A percentile compares a stretch with the other conserved stretches of the same genome.
These are phyloP conservation scores for Nannochloropsis salina DNA, from an alignment of 108 stramenopile genomes.

Conservation along the genomic window DNA sequence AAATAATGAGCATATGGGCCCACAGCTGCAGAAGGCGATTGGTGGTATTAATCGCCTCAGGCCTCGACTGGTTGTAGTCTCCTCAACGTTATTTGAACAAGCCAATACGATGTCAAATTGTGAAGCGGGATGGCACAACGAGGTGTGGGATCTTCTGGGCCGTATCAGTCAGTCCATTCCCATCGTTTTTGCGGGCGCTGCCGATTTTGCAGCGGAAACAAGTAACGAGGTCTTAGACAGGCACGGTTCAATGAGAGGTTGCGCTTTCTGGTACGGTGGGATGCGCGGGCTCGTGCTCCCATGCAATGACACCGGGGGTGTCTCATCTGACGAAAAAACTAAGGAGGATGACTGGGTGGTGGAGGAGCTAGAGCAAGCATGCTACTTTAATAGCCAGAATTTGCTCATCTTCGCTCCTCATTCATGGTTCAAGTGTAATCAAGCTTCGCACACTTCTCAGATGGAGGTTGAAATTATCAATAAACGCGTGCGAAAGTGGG, in stretches of 20 bases:
- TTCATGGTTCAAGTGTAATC: neutral
- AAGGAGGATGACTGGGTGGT: conserved; percentile 6
- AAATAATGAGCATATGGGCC: neutral
- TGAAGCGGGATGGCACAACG: neutral
- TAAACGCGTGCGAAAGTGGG: conserved; percentile 9
- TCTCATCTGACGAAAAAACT: neutral
- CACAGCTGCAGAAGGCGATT: neutral
- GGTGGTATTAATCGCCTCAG: neutral
- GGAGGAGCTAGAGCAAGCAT: conserved; percentile 14
- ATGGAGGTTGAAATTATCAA: neutral
- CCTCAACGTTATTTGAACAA: neutral
- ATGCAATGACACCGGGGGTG: neutral
- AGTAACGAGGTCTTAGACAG: too few species aligned
- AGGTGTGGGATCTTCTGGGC: neutral
- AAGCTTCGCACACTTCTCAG: neutral
- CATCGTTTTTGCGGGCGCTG: neutral
- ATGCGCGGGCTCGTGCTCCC: neutral
- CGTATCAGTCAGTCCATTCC: neutral
- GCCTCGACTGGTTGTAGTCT: conserved; percentile 16
- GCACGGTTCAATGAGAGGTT: neutral
- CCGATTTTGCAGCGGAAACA: too few species aligned
- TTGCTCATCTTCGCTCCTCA: neutral
- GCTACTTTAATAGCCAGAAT: neutral
- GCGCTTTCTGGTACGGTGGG: neutral
- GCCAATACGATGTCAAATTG: too few species aligned